phyloP scores from a whole-genome alignment of 768 basidiomycete species.

The Chalciporus pseudorubinellus region DNA sequence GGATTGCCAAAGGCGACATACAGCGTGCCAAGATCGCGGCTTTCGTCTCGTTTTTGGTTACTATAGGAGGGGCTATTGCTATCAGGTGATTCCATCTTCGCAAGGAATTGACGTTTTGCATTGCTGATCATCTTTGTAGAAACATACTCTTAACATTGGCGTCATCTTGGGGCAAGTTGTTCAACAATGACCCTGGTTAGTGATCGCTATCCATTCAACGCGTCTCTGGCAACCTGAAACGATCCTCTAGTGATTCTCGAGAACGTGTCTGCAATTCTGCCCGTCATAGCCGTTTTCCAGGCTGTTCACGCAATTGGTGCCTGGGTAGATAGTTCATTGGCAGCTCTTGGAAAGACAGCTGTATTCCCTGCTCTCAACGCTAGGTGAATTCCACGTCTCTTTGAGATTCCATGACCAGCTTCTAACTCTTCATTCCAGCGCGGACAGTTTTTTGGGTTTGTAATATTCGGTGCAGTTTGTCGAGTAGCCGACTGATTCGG shows the following conservation, averaged over 20 bases:
- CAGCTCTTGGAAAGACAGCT: slow-evolving; percentile 18
- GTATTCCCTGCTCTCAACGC: slow-evolving; percentile 23
- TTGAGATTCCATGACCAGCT: background rate
- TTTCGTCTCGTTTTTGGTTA: slow-evolving; percentile 14
- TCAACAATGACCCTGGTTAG: slow-evolving; percentile 52
- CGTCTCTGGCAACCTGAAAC: background rate
- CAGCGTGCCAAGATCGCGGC: slow-evolving; percentile 19
- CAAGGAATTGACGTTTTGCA: background rate
- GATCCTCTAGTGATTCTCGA: slow-evolving; percentile 37
- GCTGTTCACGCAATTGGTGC: slow-evolving; percentile 20
- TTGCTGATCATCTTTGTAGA: slow-evolving; percentile 23
- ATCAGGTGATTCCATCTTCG: slow-evolving; percentile 3
- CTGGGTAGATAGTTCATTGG: slow-evolving; percentile 19
- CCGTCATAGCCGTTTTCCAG: slow-evolving; percentile 35
- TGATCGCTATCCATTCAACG: background rate
- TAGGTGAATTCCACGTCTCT: slow-evolving; percentile 10
- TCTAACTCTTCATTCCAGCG: slow-evolving; percentile 9
- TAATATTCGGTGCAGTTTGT: background rate
- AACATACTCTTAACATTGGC: slow-evolving; percentile 43
- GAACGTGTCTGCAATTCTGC: slow-evolving; percentile 51
- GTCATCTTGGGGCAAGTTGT: slow-evolving; percentile 53
- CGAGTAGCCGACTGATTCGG: background rate
- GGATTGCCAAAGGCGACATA: slow-evolving; percentile 18
- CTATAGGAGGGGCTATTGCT: slow-evolving; percentile 12
- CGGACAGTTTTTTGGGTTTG: slow-evolving; percentile 33